Evolutionary conservation across 1,139 yeast genomes (phyloP), one percentile per base, ranked within the genome.

Genomic region (Yueomyces sp.): DNA sequence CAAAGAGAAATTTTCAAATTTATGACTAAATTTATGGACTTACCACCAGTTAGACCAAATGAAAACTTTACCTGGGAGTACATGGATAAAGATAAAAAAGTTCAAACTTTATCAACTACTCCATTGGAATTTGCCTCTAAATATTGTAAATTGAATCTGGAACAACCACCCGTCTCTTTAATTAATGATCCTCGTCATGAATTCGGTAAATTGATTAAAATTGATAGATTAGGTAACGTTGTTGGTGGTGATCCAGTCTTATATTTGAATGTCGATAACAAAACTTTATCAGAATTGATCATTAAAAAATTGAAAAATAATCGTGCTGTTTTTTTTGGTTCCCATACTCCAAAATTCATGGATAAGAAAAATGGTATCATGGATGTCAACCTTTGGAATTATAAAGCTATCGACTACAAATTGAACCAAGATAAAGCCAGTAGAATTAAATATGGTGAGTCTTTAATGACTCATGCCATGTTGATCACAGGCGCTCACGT

Each of bases 391-490:
- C 72, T 81, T 25, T 84, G 79, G 74, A 79, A 81, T 55, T 81
- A 76, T 61, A 63, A 70, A 46, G 65, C 80, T 43, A 69, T 83
- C 46, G 87, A 80, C 0, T 82, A 64, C 66, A 75, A 70, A 55
- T 74, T 69, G 50, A 65, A 63, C 46, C 83, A 66, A 75, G 66
- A 47, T 53, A 78, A 78, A 61, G 76, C 76, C 11, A 73, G 78
- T 39, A 66, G 84, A 46, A 72, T 78, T 44, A 55, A 68, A 41
- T 76, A 73, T 57, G 69, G 67, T 48, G 76, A 78, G 56, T 73
- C 80, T 36, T 60, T 76, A 49, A 84, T 84, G 93, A 83, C 93
- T 11, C 95, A 84, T 55, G 95, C 95, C 36, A 84, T 85, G 95
- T 72, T 78, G 25, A 74, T 85, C 52, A 75, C 82, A 8, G 89